Base-by-base conservation (phyloP, 345 rosid species). In the Barbarea vulgaris region DNA sequence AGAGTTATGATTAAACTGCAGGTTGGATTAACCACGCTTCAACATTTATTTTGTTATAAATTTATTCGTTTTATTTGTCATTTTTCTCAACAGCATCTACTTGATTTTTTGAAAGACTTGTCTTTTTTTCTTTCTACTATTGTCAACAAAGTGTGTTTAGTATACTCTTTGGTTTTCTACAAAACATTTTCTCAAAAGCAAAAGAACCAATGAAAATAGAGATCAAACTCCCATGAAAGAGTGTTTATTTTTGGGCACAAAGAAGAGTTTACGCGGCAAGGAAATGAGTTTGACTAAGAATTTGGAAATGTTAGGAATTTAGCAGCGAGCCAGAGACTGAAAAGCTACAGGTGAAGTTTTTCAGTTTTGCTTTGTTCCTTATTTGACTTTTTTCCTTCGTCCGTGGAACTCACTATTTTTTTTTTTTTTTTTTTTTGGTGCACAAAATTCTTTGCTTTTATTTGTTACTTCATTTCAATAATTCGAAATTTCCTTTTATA, bases 321-420 rank as follows among this genome's bases (percentile, higher is more conserved):
- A 54, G 63, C 72, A 54, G 27, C 25, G 15, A 55, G 28, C 50
- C 9, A 17, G 24, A 63, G 71, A 55, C 77, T 73, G 21, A 46
- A 74, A 74, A 74, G 66, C 72, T 74, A 74, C 72, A 46, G 59
- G 19, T 30, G 15, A 21, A 22, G 28, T 51, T 50, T 67, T 48
- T 67, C 55, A 58, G 73, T 67, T 67, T 47, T 75, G 69, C 68
- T 75, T 76, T 69, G 79, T 52, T 14, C 65, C 48, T 76, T 68
- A 30, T 76, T 76, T 76, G 75, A 76, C 80, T 69, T 62, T 42
- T 1, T 41, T 76, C 48, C 36, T 69, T 11, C 15, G 6, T 75
- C 28, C 53, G 68, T 75, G 44, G 58, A 58, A 57, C 73, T 57
- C 59, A 4, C 51, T 3, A 44, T 33, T 36, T 42, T 15, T 2